Base-by-base conservation (phyloP, 257 asterid genomes). In the Solanum sejunctum region DNA sequence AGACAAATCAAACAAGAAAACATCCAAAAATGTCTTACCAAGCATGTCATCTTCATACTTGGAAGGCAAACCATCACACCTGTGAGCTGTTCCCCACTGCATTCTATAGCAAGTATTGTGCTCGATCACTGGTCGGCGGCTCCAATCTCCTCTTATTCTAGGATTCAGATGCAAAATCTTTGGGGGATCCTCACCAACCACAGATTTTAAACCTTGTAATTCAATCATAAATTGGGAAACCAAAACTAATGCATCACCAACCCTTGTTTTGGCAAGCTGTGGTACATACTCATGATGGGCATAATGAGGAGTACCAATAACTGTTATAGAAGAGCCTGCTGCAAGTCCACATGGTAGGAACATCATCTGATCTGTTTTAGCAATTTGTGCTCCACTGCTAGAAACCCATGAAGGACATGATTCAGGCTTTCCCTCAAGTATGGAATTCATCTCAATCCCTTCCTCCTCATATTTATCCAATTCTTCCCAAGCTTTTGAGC, bases 341-440 rank as follows among this genome's bases (percentile, higher is more conserved):
- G 98, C 95, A 88, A 97, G 98, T 54, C 98, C 99, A 85, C 99
- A 97, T 8, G 98, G 98, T 87, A 97, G 98, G 89, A 92, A 93
- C 98, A 93, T 92, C 66, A 95, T 75, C 67, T 66, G 84, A 88
- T 90, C 93, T 82, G 85, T 91, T 91, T 86, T 89, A 57, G 86
- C 87, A 85, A 95, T 84, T 84, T 97, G 93, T 87, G 89, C 94
- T 83, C 93, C 97, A 73, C 80, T 90, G 91, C 85, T 83, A 28
- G 93, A 91, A 85, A 97, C 93, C 96, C 96, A 95, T 12, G 99
- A 95, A 88, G 99, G 97, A 71, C 99, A 97, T 32, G 98, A 90
- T 90, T 97, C 98, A 1, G 95, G 98, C 90, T 97, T 95, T 82
- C 97, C 96, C 86, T 94, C 99, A n/a, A 92, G 92, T 85, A 93